Conservation (phyloP, 2,329 filamentous ascomycete species). For the Stenocarpella maydis region DNA sequence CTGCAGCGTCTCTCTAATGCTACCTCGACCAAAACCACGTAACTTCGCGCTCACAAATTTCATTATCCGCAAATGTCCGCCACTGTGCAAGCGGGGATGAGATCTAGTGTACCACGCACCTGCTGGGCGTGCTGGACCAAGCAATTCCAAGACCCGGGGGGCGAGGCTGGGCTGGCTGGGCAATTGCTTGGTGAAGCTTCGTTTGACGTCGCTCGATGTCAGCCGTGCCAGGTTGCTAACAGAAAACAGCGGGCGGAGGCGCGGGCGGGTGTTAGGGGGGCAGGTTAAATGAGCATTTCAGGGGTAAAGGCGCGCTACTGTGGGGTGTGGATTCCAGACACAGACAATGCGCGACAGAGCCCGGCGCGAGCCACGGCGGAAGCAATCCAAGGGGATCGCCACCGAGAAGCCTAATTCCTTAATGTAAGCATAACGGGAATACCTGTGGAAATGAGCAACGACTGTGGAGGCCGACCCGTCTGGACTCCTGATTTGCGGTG, state of each 20-base stretch:
- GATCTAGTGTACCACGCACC: slow-evolving; percentile 11
- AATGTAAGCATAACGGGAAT: slow-evolving; percentile 28
- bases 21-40: not conserved
- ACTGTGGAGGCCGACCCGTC: not conserved
- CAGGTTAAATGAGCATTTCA: slow-evolving; percentile 16
- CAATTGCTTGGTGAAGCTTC: slow-evolving; percentile 27
- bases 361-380: too few relatives aligned
- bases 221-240: not conserved
- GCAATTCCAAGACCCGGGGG: slow-evolving; percentile 20
- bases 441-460: slow-evolving; percentile 6
- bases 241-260: not conserved
- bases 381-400: not conserved
- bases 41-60: not conserved
- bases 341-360: not conserved
- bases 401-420: slow-evolving; percentile 22
- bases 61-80: not conserved
- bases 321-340: slow-evolving; percentile 19
- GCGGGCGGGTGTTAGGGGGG: not conserved
- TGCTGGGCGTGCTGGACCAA: slow-evolving; percentile 1
- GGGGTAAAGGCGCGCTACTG: slow-evolving; percentile 8
- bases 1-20: not conserved
- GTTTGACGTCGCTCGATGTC: slow-evolving; percentile 10
- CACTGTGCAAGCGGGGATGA: slow-evolving; percentile 13
- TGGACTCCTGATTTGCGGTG: slow-evolving; percentile 2
- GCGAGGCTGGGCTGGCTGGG: slow-evolving; percentile 24